phyloP scores from a whole-genome alignment of 805 yeast genomes.

The Komagataella mondaviorum region DNA sequence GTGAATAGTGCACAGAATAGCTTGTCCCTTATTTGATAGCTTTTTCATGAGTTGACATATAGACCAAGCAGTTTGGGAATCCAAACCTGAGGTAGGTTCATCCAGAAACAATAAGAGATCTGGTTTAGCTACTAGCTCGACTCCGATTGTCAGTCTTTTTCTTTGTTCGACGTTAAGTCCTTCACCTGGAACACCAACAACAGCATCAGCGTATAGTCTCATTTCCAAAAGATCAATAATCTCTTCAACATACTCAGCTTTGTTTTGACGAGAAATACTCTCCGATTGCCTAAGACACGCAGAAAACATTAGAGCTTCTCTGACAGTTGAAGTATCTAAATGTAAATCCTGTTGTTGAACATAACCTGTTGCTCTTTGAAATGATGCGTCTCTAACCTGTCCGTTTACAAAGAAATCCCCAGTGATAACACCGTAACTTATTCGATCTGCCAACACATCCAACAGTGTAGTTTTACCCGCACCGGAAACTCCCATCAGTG shows the following conservation, averaged over 20 bases:
- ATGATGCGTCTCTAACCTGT: conserved; percentile 44
- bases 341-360: conserved; percentile 77
- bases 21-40: conserved; percentile 60
- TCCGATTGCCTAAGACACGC: conserved; percentile 62
- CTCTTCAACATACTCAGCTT: conserved; percentile 54
- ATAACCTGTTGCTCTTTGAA: conserved; percentile 69
- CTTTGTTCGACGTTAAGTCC: conserved; percentile 62
- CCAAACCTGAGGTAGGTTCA: conserved; percentile 67
- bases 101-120: conserved; percentile 48
- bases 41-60: conserved; percentile 54
- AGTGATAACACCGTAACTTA: conserved; percentile 55
- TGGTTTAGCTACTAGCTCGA: conserved; percentile 60
- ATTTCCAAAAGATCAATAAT: conserved; percentile 55
- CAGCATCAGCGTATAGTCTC: conserved; percentile 63
- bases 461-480: conserved; percentile 76
- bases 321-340: conserved; percentile 52
- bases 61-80: conserved; percentile 61
- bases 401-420: conserved; percentile 69
- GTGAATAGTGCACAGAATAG: conserved; percentile 65
- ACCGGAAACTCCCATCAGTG: conserved; percentile 79
- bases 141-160: conserved; percentile 57
- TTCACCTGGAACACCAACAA: conserved; percentile 65
- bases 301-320: conserved; percentile 61
- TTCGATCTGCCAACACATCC: conserved; percentile 60
- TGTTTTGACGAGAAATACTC: conserved; percentile 41